Evolutionary conservation across 78 protist genomes (phyloP).

Genomic region (Tieghemostelium lacteum): DNA sequence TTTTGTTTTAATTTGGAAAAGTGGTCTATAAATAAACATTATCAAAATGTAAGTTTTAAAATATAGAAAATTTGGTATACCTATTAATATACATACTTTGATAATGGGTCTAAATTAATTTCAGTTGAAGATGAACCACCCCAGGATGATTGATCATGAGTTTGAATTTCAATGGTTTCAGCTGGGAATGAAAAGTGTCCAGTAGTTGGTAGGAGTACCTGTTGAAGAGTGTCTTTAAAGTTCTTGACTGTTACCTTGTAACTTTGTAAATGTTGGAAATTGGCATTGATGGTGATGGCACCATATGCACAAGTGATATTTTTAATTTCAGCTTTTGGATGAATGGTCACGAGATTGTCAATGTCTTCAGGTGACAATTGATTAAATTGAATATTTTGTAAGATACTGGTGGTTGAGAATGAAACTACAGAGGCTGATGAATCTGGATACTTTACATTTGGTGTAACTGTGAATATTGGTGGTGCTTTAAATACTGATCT

Average conservation of each 20-base stretch:
- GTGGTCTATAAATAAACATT: conserved; percentile 15
- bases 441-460: background rate
- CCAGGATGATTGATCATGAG: background rate
- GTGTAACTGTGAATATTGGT: background rate
- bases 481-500: background rate
- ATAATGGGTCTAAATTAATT: conserved; percentile 30
- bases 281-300: background rate
- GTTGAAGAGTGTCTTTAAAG: background rate
- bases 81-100: conserved; percentile 36
- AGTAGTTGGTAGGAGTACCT: background rate
- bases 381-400: background rate
- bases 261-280: background rate
- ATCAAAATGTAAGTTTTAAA: background rate
- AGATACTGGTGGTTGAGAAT: background rate
- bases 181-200: background rate
- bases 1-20: background rate
- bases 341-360: background rate
- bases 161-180: background rate
- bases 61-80: background rate
- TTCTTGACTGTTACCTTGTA: background rate
- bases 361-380: background rate
- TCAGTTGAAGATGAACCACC: background rate
- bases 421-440: too few species aligned
- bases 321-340: background rate
- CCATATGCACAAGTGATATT: background rate